Percentiles rank a stretch among this genome's conserved stretches.
Conservation (phyloP, 495 filamentous ascomycete genomes). For the Daldinia vernicosa region DNA sequence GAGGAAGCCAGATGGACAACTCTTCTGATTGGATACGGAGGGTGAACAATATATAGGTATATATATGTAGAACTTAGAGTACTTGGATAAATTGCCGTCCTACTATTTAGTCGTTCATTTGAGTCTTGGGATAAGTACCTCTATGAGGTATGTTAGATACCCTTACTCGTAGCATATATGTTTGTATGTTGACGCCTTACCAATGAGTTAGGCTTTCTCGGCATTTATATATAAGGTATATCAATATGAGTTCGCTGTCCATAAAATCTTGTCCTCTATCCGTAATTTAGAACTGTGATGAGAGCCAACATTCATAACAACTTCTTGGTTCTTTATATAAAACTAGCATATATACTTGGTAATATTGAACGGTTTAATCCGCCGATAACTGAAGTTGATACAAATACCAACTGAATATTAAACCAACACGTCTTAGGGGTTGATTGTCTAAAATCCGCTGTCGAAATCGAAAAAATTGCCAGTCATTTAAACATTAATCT, state of each 20-base stretch:
- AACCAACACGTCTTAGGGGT: conserved; percentile 8
- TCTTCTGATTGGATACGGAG: conserved; percentile 16
- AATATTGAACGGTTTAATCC: conserved; percentile 8
- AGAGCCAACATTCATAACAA: background rate
- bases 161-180: too few relatives aligned
- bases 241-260: too few relatives aligned
- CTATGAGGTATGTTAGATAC: background rate
- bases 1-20: conserved; percentile 32
- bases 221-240: too few relatives aligned
- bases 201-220: background rate
- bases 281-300: background rate
- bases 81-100: background rate
- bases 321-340: conserved; percentile 3
- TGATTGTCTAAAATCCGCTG: conserved; percentile 19
- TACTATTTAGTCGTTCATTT: background rate
- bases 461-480: conserved; percentile 21
- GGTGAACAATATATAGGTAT: too few relatives aligned
- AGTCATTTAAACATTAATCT: conserved; percentile 24
- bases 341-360: conserved; percentile 20
- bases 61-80: background rate
- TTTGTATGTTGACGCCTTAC: background rate
- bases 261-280: background rate
- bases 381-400: conserved; percentile 19
- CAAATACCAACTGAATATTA: conserved; percentile 30
- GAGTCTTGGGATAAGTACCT: background rate